phyloP scores from a whole-genome alignment of 768 basidiomycete genomes.

The Tylopilus rubrobrunneus region DNA sequence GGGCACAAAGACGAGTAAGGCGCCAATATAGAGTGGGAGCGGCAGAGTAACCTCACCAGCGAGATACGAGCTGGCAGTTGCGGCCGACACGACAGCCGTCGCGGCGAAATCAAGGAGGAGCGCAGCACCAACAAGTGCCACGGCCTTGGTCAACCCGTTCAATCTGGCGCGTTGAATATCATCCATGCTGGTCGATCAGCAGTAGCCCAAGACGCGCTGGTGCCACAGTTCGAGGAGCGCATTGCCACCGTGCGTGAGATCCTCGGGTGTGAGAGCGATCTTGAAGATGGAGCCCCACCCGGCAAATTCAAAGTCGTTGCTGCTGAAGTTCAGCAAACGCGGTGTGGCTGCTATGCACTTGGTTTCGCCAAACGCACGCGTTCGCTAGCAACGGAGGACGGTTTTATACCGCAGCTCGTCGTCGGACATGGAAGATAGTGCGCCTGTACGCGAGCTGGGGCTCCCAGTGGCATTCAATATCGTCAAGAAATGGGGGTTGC shows the following conservation, averaged over 20 bases:
- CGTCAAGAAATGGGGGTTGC: background rate
- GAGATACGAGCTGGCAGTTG: constrained; percentile 66
- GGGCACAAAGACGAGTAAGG: constrained; percentile 48
- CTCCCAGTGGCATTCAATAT: background rate
- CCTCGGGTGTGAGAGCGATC: constrained; percentile 44
- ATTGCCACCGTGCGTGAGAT: constrained; percentile 34
- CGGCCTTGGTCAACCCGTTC: constrained; percentile 57
- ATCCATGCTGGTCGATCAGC: background rate
- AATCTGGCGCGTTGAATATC: constrained; percentile 35
- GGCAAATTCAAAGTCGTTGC: constrained; percentile 69
- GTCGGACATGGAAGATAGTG: constrained; percentile 39
- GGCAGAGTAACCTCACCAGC: constrained; percentile 58
- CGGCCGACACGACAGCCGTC: constrained; percentile 68
- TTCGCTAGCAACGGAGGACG: constrained; percentile 57
- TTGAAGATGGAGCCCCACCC: constrained; percentile 60
- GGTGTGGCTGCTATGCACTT: constrained; percentile 45
- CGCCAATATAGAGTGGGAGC: constrained; percentile 50
- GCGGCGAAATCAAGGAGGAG: constrained; percentile 67
- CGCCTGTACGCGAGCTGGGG: background rate
- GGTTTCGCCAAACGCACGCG: constrained; percentile 41
- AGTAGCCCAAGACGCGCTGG: constrained; percentile 43
- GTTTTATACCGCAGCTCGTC: constrained; percentile 48
- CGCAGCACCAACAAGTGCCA: constrained; percentile 61
- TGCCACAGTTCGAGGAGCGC: constrained; percentile 28
- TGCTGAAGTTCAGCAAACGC: constrained; percentile 56